These are phyloP conservation scores for Lippia alba DNA, from an alignment of 305 asterid species.

Conservation along the genomic window DNA sequence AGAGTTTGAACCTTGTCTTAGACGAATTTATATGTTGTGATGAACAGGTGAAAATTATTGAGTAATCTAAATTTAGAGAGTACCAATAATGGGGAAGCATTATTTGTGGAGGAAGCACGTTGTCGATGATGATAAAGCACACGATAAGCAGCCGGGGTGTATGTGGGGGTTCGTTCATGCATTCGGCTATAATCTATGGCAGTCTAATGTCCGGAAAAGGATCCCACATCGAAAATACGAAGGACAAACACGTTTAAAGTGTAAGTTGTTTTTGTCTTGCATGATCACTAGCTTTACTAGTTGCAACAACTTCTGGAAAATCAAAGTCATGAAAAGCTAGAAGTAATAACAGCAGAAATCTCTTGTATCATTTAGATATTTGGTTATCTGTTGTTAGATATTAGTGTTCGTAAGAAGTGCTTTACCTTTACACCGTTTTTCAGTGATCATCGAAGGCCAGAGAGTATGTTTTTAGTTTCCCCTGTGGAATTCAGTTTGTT, in stretches of 20 bases:
- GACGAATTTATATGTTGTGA: neutral
- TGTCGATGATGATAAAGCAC: constrained; percentile 34
- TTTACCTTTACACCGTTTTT: too few relatives aligned
- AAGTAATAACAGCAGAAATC: neutral
- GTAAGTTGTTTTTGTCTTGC: constrained; percentile 30
- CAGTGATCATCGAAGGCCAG: too few relatives aligned
- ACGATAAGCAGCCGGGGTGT: constrained; percentile 53
- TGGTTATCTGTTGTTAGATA: neutral
- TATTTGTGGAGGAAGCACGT: constrained; percentile 35
- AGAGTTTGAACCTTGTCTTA: neutral
- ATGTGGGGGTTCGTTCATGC: constrained; percentile 64
- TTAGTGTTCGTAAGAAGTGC: neutral
- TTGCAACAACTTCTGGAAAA: neutral
- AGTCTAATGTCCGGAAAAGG: constrained; percentile 48
- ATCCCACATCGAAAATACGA: constrained; percentile 43
- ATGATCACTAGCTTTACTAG: neutral
- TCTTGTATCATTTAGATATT: too few relatives aligned
- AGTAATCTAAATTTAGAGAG: neutral
- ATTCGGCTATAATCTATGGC: constrained; percentile 67
- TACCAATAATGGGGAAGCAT: constrained; percentile 54
- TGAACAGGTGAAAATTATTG: constrained; percentile 22
- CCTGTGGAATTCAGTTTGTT: too few relatives aligned
- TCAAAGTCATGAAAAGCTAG: neutral
- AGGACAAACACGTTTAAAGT: constrained; percentile 25
- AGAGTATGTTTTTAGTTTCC: too few relatives aligned